phyloP scores from a whole-genome alignment of 2,329 filamentous ascomycete genomes.

The Ophiostoma himal-ulmi region DNA sequence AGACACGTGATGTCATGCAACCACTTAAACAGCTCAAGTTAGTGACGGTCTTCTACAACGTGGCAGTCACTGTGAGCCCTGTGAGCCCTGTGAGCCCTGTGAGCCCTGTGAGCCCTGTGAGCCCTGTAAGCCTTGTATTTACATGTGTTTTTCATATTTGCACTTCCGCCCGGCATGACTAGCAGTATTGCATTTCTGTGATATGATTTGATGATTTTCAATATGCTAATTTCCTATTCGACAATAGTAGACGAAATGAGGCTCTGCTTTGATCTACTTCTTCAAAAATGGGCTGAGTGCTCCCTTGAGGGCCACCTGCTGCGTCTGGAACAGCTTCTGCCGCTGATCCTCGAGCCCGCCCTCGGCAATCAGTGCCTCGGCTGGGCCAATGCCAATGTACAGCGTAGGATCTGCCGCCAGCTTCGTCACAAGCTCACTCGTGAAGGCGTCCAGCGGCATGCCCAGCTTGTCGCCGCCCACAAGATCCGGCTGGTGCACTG shows the following conservation, averaged over 20 bases:
- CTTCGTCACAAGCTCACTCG: constrained; percentile 36
- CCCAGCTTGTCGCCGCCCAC: constrained; percentile 40
- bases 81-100: neutral
- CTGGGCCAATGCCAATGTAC: constrained; percentile 36
- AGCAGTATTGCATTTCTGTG: neutral
- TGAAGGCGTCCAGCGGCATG: constrained; percentile 44
- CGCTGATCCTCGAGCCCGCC: constrained; percentile 31
- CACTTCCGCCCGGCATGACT: neutral
- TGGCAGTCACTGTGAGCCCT: neutral
- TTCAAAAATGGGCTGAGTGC: constrained; percentile 26
- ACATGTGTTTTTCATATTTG: neutral
- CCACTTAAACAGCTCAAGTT: neutral
- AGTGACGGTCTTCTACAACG: neutral
- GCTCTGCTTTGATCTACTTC: constrained; percentile 14
- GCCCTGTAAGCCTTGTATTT: too few relatives aligned
- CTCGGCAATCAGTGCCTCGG: constrained; percentile 27
- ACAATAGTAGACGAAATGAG: neutral
- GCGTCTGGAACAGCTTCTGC: constrained; percentile 28
- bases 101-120: neutral
- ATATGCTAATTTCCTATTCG: neutral
- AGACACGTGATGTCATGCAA: neutral
- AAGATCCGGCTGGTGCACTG: constrained; percentile 36
- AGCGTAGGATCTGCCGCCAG: constrained; percentile 35
- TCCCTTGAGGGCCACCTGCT: constrained; percentile 26
- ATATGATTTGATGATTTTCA: neutral